Base-by-base conservation (phyloP, 225 moss, liverwort and hornwort genomes). In the Marchantia polymorpha region DNA sequence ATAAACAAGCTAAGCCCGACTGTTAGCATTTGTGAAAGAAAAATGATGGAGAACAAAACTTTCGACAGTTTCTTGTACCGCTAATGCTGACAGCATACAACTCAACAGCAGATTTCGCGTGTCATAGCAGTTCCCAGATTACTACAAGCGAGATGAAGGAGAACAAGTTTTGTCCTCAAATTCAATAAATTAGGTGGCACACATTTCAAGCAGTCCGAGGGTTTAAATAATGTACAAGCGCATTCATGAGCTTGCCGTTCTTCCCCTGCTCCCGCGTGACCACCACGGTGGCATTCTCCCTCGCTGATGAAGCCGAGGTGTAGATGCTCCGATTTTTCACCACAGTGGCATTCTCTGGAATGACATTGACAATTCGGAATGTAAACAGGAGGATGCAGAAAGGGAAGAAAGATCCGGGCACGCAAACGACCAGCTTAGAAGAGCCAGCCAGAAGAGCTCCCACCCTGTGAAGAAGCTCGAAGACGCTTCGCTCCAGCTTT, bases 231-330 rank as follows among this genome's bases (percentile, higher is more conserved):
- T 74, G 30, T 82, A 95, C 95, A 89, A 99, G 86, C n/a, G 97
- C 94, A 73, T 88, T 91, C 74, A 99, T 90, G 7, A 99, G 95
- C 86, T 99, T 99, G 30, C 84, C 90, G 72, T 95, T 99, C 84
- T 99, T 99, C 10, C 97, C 97, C 12, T 88, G 92, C 73, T 99
- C 94, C 82, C 97, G 86, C 30, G 97, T 99, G 70, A 99, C 89
- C 75, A 99, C 95, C 27, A 94, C 97, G 56, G 80, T 90, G 49
- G 84, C 69, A 69, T 56, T 63, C 68, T 66, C 23, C 22, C n/a
- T 47, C 46, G 53, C 67, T 17, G 68, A 55, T 27, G 54, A 29
- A 29, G 74, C 55, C 16, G 55, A 74, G 2, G 58, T 29, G 30
- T 29, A 6, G 30, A 54, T 29, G 55, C 27, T 74, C 55, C 14